phyloP scores from a whole-genome alignment of 345 rosid species.

The Citrus medica region DNA sequence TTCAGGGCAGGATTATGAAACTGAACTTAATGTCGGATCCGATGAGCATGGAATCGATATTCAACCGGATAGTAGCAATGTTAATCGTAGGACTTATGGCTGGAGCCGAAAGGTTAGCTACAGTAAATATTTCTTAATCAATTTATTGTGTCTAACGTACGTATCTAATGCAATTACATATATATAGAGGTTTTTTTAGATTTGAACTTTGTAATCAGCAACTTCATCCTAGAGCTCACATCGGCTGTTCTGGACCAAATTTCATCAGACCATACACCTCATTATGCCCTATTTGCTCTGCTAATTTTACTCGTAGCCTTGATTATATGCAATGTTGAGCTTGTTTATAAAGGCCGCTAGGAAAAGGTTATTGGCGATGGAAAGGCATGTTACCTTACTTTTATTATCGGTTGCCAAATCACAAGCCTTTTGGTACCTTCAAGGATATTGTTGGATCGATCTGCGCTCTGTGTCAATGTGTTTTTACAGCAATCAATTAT shows the following conservation, averaged over 20 bases:
- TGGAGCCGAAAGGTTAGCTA: too few species aligned
- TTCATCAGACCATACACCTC: neutral
- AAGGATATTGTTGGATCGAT: slow-evolving; percentile 3
- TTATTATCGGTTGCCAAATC: neutral
- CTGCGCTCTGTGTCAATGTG: neutral
- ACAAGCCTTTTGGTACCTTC: neutral
- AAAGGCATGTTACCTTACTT: neutral
- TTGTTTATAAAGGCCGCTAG: neutral
- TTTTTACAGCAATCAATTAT: neutral
- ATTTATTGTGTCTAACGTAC: too few species aligned
- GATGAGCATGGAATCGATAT: too few species aligned
- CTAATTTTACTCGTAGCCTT: neutral
- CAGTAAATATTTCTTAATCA: too few species aligned
- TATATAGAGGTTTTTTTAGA: neutral
- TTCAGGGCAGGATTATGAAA: too few species aligned
- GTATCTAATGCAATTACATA: too few species aligned
- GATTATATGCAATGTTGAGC: slow-evolving; percentile 2
- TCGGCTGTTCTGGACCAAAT: neutral
- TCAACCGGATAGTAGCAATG: too few species aligned
- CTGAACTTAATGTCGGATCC: too few species aligned
- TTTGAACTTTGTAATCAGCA: neutral
- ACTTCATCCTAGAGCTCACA: slow-evolving; percentile 8
- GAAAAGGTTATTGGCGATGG: neutral
- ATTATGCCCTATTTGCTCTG: neutral
- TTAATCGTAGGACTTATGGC: too few species aligned